A percentile compares a stretch with the other conserved stretches of the same genome.
These are phyloP conservation scores for Penicillium capsulatum DNA, from an alignment of 2,329 filamentous ascomycete genomes.

Conservation along the genomic window DNA sequence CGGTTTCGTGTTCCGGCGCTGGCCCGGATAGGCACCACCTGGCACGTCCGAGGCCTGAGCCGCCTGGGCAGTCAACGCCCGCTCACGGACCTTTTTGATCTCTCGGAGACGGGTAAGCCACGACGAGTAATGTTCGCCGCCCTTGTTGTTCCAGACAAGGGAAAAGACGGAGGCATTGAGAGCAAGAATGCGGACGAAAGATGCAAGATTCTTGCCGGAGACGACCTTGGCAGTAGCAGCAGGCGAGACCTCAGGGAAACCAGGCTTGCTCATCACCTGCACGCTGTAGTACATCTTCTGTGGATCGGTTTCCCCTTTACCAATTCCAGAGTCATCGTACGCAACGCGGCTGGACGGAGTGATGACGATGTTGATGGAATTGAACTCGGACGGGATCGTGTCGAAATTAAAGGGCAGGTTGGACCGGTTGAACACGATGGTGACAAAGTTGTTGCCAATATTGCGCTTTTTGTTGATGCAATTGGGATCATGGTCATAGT, in stretches of 20 bases:
- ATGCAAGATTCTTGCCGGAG: conserved; percentile 72
- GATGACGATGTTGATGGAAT: conserved; percentile 95
- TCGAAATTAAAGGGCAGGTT: conserved; percentile 84
- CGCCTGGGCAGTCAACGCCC: conserved; percentile 31
- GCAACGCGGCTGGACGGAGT: conserved; percentile 61
- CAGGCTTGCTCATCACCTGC: conserved; percentile 79
- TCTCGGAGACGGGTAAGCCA: conserved; percentile 85
- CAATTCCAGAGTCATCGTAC: conserved; percentile 34
- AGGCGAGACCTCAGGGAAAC: conserved; percentile 87
- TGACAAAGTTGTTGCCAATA: conserved; percentile 96
- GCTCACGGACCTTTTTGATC: conserved; percentile 74
- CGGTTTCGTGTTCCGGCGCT: conserved; percentile 37
- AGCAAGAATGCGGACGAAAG: conserved; percentile 81
- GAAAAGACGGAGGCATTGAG: conserved; percentile 93
- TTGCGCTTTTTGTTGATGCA: conserved; percentile 87
- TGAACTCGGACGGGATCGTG: conserved; percentile 91
- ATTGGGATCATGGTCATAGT: conserved; percentile 68
- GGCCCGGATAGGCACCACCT: conserved; percentile 33
- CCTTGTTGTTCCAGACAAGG: conserved; percentile 72
- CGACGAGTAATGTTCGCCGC: conserved; percentile 78
- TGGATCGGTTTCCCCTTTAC: conserved; percentile 31
- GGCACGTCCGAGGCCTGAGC: conserved; percentile 25
- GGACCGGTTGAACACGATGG: conserved; percentile 96
- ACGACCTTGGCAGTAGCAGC: conserved; percentile 87
- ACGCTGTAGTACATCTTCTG: conserved; percentile 72